phyloP scores from a whole-genome alignment of 768 basidiomycete species.

The Hebeloma cylindrosporum region DNA sequence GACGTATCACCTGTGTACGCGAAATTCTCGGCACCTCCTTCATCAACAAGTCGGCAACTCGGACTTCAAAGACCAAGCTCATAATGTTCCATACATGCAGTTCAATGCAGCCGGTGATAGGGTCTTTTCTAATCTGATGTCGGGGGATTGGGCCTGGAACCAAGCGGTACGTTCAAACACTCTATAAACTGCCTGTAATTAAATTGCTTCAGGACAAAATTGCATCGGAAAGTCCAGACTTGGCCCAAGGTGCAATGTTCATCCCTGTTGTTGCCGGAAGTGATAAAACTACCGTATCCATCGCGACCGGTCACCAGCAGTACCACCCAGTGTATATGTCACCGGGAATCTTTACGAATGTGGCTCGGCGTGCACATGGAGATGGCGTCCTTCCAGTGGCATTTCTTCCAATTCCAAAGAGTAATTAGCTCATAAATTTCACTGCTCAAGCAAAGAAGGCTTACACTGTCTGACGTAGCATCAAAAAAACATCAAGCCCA shows the following conservation, averaged over 20 bases:
- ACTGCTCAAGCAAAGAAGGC: constrained; percentile 16
- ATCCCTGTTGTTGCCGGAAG: constrained; percentile 35
- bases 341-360: constrained; percentile 28
- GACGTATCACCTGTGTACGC: background rate
- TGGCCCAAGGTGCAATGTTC: constrained; percentile 31
- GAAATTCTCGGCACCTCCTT: background rate
- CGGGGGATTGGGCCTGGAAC: constrained; percentile 34
- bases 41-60: constrained; percentile 6
- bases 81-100: constrained; percentile 8
- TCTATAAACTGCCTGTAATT: background rate
- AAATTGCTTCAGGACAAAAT: constrained; percentile 26
- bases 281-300: constrained; percentile 44
- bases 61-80: constrained; percentile 4
- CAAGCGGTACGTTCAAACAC: constrained; percentile 29
- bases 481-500: constrained; percentile 14
- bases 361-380: constrained; percentile 28
- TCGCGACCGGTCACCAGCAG: constrained; percentile 39
- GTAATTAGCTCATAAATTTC: constrained; percentile 24
- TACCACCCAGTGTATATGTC: constrained; percentile 38
- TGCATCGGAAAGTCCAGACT: constrained; percentile 14
- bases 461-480: constrained; percentile 8
- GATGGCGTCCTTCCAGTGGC: constrained; percentile 29
- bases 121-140: constrained; percentile 34
- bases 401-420: constrained; percentile 37
- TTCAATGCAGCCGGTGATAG: constrained; percentile 6